A percentile compares a stretch with the other conserved stretches of the same genome.
Evolutionary conservation across 2,329 filamentous ascomycete genomes (phyloP).

Genomic region (Helicocarpus griseus): DNA sequence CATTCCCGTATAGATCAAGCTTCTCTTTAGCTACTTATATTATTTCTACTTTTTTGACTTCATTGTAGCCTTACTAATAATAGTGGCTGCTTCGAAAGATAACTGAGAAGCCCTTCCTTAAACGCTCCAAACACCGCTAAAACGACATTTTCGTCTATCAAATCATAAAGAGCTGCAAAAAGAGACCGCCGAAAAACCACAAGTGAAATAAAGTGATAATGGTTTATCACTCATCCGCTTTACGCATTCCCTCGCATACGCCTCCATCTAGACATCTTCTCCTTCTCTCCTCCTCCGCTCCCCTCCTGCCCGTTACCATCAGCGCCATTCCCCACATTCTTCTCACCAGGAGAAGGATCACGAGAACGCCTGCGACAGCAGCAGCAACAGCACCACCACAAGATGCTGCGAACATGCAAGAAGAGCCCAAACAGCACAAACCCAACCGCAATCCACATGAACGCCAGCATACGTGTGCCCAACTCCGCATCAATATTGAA

Average conservation of each 20-base stretch:
- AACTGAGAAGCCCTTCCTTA: background rate
- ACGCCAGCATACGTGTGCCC: constrained; percentile 66
- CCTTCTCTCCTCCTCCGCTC: background rate
- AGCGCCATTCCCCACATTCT: background rate
- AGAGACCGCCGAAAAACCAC: background rate
- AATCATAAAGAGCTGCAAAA: background rate
- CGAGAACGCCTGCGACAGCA: constrained; percentile 37
- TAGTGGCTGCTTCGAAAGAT: background rate
- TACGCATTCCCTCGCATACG: constrained; percentile 4
- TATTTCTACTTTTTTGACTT: background rate
- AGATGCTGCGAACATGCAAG: constrained; percentile 51
- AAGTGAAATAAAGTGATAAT: too few species aligned
- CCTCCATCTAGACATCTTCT: constrained; percentile 1
- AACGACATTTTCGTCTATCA: background rate
- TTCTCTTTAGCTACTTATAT: background rate
- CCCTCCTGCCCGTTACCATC: background rate
- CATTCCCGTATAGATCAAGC: background rate
- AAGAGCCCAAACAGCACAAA: constrained; percentile 60
- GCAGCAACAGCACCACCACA: constrained; percentile 57
- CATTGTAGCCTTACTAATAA: background rate
- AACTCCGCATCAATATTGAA: constrained; percentile 67
- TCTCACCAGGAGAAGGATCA: constrained; percentile 15
- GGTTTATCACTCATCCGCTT: background rate
- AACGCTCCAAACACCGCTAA: too few species aligned
- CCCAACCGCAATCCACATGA: constrained; percentile 76